Base-by-base conservation (phyloP, 2,329 filamentous ascomycete species). In the Fusarium sp. region DNA sequence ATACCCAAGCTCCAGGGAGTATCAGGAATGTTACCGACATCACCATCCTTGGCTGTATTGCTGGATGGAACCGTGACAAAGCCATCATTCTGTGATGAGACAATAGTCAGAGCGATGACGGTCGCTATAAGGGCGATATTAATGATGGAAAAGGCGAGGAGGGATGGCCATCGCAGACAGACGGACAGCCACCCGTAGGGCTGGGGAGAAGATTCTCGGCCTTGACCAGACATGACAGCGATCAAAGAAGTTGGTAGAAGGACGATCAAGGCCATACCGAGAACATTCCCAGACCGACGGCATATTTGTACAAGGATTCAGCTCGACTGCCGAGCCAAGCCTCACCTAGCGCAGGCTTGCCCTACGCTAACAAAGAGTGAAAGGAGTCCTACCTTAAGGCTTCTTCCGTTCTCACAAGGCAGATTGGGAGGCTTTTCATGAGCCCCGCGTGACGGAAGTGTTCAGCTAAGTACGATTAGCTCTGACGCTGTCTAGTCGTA, bases 121-220 rank as follows among this genome's bases (percentile, higher is more conserved):
- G 59, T 64, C 10, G 39, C 34, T 6, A 50, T 13, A 39, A 71
- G 68, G 23, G 68, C 54, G n/a, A 71, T 56, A 43, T 67, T 60
- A 35, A 71, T 1, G 35, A 60, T 45, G 18, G 41, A 34, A 20
- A 71, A 71, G n/a, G 50, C 16, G 18, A 71, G 23, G 25, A 71
- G 65, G 20, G 68, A 71, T 16, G 68, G 68, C 68, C 64, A 67
- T 48, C 56, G 65, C 30, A 71, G 34, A 43, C 64, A 64, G 18
- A 34, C n/a, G n/a, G 58, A 64, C 30, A 70, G 18, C 68, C 68
- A 70, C n/a, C 68, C 68, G n/a, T 67, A 71, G 10, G 65, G 13
- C 58, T 64, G 11, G 39, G 64, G 10, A 5, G 62, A 32, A 32
- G 14, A 41, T 16, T 34, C 20, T 56, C n/a, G 48, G 14, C n/a